phyloP scores from a whole-genome alignment of 75 land plant genomes.

The Selaginella moellendorffii region DNA sequence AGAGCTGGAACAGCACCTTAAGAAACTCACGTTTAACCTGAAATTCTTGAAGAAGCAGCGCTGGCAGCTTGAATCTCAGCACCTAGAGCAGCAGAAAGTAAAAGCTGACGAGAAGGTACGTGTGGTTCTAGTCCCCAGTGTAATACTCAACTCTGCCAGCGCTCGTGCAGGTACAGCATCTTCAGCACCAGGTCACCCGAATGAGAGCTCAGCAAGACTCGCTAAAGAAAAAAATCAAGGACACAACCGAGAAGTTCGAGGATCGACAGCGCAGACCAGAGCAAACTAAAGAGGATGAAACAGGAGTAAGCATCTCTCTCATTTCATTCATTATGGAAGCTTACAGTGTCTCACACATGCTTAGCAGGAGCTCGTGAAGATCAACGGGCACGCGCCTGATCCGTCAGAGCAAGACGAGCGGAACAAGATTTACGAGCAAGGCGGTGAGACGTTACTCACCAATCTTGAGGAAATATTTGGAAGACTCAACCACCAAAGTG shows the following conservation, averaged over 20 bases:
- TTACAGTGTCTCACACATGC: too few relatives aligned
- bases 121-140: neutral
- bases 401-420: too few relatives aligned
- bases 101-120: slow-evolving; percentile 12
- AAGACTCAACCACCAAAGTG: neutral
- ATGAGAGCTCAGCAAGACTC: slow-evolving; percentile 20
- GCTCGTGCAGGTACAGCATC: slow-evolving; percentile 14
- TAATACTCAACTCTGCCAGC: neutral
- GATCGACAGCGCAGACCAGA: neutral
- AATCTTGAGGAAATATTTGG: neutral
- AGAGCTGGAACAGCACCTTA: slow-evolving; percentile 11
- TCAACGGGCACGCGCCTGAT: too few relatives aligned
- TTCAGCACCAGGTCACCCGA: slow-evolving; percentile 13
- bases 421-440: neutral
- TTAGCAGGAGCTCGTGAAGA: too few relatives aligned
- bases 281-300: neutral
- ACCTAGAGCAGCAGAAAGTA: slow-evolving; percentile 9
- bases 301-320: neutral
- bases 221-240: slow-evolving; percentile 16
- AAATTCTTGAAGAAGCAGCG: slow-evolving; percentile 15
- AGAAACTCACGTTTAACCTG: slow-evolving; percentile 13
- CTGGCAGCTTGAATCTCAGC: slow-evolving; percentile 14
- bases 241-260: slow-evolving; percentile 16
- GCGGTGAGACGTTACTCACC: neutral
- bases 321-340: too few relatives aligned